Evolutionary conservation across 129 eudicot species (phyloP).

Genomic region (Centaurea solstitialis): DNA sequence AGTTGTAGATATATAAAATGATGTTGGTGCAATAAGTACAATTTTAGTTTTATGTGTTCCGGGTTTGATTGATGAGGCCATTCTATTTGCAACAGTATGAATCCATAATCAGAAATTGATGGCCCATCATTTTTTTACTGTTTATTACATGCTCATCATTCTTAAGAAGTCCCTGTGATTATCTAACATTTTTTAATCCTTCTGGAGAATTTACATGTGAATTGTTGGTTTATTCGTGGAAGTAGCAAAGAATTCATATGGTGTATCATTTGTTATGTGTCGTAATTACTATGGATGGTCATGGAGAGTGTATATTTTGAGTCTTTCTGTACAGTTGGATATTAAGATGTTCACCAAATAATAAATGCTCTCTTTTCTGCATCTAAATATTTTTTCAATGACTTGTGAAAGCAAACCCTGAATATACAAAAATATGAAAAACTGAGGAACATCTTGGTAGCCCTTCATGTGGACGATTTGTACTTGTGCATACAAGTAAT

Average conservation of each 20-base stretch:
- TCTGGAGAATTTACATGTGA: neutral
- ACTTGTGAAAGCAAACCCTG: too few relatives aligned
- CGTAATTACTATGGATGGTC: too few relatives aligned
- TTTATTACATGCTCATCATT: neutral
- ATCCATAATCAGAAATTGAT: neutral
- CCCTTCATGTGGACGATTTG: too few relatives aligned
- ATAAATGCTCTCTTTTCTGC: too few relatives aligned
- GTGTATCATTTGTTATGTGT: too few relatives aligned
- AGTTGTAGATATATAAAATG: slow-evolving; percentile 3
- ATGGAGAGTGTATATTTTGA: too few relatives aligned
- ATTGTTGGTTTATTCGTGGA: neutral
- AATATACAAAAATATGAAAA: too few relatives aligned
- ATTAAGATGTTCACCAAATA: too few relatives aligned
- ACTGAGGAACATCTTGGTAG: too few relatives aligned
- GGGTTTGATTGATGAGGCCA: neutral
- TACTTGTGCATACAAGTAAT: too few relatives aligned
- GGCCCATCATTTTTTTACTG: neutral
- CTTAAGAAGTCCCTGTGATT: neutral
- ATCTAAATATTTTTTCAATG: too few relatives aligned
- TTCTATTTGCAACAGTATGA: neutral
- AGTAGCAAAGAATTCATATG: neutral
- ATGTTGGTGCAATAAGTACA: slow-evolving; percentile 4
- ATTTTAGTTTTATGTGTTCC: neutral
- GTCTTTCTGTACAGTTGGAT: too few relatives aligned
- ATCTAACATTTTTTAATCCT: neutral